Conservation (phyloP, 768 basidiomycete genomes). For the Agrocybe praecox region DNA sequence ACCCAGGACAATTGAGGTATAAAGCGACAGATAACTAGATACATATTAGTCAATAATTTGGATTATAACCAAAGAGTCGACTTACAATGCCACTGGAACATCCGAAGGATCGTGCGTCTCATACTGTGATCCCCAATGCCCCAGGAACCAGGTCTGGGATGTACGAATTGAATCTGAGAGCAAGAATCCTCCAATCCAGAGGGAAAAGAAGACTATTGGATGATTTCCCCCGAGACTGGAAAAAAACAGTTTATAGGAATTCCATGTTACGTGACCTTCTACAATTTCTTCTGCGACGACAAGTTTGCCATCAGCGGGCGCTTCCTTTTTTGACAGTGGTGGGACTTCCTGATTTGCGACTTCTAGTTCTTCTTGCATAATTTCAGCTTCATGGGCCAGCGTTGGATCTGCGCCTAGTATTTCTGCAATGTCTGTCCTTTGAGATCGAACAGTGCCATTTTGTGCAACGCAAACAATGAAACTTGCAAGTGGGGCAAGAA, state of each 20-base stretch:
- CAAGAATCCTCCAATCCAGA: constrained; percentile 7
- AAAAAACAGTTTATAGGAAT: constrained; percentile 36
- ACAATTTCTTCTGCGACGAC: constrained; percentile 63
- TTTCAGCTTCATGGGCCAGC: constrained; percentile 38
- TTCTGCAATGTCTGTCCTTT: constrained; percentile 44
- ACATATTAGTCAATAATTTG: background rate
- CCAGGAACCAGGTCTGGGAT: constrained; percentile 43
- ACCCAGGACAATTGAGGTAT: constrained; percentile 15
- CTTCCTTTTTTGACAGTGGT: constrained; percentile 14
- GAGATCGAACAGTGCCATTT: constrained; percentile 52
- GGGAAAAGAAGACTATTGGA: constrained; percentile 34
- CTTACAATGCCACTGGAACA: constrained; percentile 37
- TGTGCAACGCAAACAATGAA: constrained; percentile 56
- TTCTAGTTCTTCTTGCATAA: constrained; percentile 26
- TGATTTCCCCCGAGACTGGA: constrained; percentile 33
- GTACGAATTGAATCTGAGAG: constrained; percentile 24
- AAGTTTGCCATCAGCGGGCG: constrained; percentile 50
- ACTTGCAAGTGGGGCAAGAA: constrained; percentile 50
- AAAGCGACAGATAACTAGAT: constrained; percentile 35
- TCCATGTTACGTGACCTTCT: constrained; percentile 19
- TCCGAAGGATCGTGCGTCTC: constrained; percentile 29
- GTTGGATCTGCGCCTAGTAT: background rate
- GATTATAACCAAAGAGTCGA: constrained; percentile 4
- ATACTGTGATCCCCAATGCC: constrained; percentile 47
- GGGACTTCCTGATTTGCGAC: constrained; percentile 21